Base-by-base conservation (phyloP, 768 basidiomycete genomes). In the Trametes cinnabarina region DNA sequence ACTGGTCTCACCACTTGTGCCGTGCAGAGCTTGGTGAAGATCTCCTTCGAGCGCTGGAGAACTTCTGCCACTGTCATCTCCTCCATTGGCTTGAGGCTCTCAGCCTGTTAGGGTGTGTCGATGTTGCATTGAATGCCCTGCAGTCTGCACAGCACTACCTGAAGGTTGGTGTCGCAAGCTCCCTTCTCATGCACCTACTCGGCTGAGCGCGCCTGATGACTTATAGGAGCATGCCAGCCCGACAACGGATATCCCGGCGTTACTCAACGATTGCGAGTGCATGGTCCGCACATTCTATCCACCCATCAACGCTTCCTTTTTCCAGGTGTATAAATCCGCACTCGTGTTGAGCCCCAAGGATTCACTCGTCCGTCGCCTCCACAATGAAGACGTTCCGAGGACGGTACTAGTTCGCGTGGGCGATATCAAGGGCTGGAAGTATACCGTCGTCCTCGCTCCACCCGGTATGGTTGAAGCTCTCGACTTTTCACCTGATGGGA, bases 61-160 rank as follows among this genome's bases (percentile, higher is more conserved):
- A 44, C 15, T 68, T 69, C 30, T 62, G 57, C 37, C 37, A 44
- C n/a, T 34, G 47, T 17, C 43, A 59, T 44, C 56, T 69, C 1
- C 57, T 69, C 1, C 49, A 66, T 32, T 69, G 68, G 68, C 43
- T 69, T 2, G 68, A 69, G 50, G 59, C 51, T 1, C 46, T 46
- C 10, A 61, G 60, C 23, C 41, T 56, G 5, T 23, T 57, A 6
- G 48, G 50, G 11, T 15, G 53, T 19, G 52, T 59, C 14, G 17
- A 46, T 32, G 22, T 10, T 14, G 14, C 58, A 19, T 14, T 49
- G 52, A 11, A 11, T 20, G 9, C 52, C 46, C 15, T 49, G 40
- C n/a, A 42, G 10, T 15, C 41, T 22, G 15, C 15, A 3, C 35
- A 34, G 11, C 12, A 12, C 4, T 22, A 4, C 19, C 20, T 50